Evolutionary conservation across 345 rosid species (phyloP).

Genomic region (Sisymbrium altissimum): DNA sequence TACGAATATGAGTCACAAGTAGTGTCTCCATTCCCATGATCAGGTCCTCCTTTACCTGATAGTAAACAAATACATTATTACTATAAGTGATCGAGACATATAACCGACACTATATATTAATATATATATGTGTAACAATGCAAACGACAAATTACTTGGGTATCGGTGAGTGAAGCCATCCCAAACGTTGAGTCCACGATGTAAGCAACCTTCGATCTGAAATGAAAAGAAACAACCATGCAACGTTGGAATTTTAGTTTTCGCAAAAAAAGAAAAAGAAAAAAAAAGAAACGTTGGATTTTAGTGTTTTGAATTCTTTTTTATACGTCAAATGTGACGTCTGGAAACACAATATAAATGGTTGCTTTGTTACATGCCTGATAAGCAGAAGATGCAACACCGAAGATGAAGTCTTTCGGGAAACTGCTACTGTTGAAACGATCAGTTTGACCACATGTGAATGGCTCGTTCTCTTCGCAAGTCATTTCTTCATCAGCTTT

Average conservation of each 20-base stretch:
- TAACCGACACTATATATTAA: background rate
- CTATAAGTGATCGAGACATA: background rate
- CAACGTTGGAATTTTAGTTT: too few species aligned
- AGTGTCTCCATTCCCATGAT: conserved; percentile 41
- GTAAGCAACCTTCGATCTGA: conserved; percentile 44
- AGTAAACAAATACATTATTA: background rate
- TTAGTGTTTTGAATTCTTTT: background rate
- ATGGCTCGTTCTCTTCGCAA: conserved; percentile 9
- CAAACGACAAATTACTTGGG: conserved; percentile 36
- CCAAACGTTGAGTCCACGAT: conserved; percentile 42
- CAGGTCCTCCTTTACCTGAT: conserved; percentile 41
- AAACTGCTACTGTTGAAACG: conserved; percentile 5
- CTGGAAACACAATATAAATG: background rate
- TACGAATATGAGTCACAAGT: conserved; percentile 2
- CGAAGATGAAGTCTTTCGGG: conserved; percentile 10
- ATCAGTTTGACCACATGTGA: conserved; percentile 9
- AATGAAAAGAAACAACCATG: conserved; percentile 12
- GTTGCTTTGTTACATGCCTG: conserved; percentile 20
- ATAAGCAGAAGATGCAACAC: conserved; percentile 33
- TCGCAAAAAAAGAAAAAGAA: too few species aligned
- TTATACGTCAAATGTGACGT: background rate
- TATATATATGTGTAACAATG: background rate
- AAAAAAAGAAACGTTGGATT: too few species aligned
- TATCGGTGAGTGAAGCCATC: conserved; percentile 42
- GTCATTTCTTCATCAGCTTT: conserved; percentile 1